Conservation (phyloP, 2,329 filamentous ascomycete genomes). For the Dothideomycetidae sp. region DNA sequence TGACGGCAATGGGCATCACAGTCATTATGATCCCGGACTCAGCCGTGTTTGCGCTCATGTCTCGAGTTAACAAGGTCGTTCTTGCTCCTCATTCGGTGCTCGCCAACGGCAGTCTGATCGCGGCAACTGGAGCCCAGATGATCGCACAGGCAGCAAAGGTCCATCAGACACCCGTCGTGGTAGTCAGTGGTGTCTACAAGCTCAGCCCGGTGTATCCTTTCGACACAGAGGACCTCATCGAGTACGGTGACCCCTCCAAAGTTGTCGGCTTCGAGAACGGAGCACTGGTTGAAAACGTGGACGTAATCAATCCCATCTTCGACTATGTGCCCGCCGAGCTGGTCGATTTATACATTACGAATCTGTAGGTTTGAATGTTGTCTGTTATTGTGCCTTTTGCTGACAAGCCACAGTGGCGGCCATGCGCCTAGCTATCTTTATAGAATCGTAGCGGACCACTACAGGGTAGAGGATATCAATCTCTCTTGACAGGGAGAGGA, state of each 20-base stretch:
- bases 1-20: slow-evolving; percentile 62
- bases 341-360: slow-evolving; percentile 74
- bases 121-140: slow-evolving; percentile 67
- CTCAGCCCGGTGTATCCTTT: slow-evolving; percentile 81
- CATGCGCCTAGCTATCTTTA: slow-evolving; percentile 61
- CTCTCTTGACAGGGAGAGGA: slow-evolving; percentile 16
- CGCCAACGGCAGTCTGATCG: slow-evolving; percentile 74
- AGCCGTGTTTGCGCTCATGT: slow-evolving; percentile 86
- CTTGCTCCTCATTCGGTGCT: slow-evolving; percentile 76
- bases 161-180: slow-evolving; percentile 71
- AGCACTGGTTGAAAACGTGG: slow-evolving; percentile 59
- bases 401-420: slow-evolving; percentile 37
- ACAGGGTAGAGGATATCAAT: slow-evolving; percentile 57
- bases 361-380: slow-evolving; percentile 54
- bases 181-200: slow-evolving; percentile 85
- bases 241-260: slow-evolving; percentile 69
- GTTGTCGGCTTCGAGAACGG: slow-evolving; percentile 69
- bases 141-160: slow-evolving; percentile 75
- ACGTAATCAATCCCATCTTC: slow-evolving; percentile 64
- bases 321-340: slow-evolving; percentile 69
- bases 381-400: no score
- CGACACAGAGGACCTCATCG: slow-evolving; percentile 66
- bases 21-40: slow-evolving; percentile 76
- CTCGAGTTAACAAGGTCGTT: slow-evolving; percentile 87
- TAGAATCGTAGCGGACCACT: slow-evolving; percentile 59